A percentile compares a stretch with the other conserved stretches of the same genome.
phyloP scores from a whole-genome alignment of 1,284 basidiomycete species.

The Cyathus olla region DNA sequence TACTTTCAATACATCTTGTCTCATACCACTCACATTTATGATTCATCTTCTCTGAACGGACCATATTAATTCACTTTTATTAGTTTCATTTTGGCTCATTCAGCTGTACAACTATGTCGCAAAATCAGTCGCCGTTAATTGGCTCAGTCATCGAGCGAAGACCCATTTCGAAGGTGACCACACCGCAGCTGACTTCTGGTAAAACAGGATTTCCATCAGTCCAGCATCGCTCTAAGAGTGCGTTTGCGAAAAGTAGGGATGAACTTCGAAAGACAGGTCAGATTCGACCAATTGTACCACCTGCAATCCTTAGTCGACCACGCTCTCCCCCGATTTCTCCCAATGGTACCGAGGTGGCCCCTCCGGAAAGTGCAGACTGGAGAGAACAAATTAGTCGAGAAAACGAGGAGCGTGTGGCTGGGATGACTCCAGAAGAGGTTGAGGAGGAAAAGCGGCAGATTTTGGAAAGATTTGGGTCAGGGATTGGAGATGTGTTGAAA shows the following conservation, averaged over 20 bases:
- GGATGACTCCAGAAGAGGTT: conserved; percentile 70
- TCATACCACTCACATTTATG: no score
- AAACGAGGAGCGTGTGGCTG: conserved; percentile 63
- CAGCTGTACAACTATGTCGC: conserved; percentile 15
- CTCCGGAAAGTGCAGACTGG: conserved; percentile 44
- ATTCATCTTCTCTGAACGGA: no score
- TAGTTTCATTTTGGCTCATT: not conserved
- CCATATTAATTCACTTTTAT: no score
- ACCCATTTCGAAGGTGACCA: conserved; percentile 34
- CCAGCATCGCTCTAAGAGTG: conserved; percentile 73
- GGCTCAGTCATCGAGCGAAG: conserved; percentile 73
- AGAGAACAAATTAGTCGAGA: conserved; percentile 60
- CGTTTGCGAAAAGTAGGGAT: conserved; percentile 64
- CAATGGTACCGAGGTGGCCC: not conserved
- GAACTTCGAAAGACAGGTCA: conserved; percentile 36
- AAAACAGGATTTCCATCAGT: conserved; percentile 68
- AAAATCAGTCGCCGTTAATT: conserved; percentile 46
- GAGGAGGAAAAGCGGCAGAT: conserved; percentile 71
- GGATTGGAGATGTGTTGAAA: conserved; percentile 69
- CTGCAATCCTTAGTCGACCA: conserved; percentile 17
- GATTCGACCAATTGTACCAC: no score
- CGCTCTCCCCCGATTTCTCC: conserved; percentile 30
- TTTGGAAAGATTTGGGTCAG: conserved; percentile 73
- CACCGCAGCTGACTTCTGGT: conserved; percentile 42
- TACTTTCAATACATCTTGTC: no score